Conservation (phyloP, 2,329 filamentous ascomycete species). For the Colletotrichum godetiae region DNA sequence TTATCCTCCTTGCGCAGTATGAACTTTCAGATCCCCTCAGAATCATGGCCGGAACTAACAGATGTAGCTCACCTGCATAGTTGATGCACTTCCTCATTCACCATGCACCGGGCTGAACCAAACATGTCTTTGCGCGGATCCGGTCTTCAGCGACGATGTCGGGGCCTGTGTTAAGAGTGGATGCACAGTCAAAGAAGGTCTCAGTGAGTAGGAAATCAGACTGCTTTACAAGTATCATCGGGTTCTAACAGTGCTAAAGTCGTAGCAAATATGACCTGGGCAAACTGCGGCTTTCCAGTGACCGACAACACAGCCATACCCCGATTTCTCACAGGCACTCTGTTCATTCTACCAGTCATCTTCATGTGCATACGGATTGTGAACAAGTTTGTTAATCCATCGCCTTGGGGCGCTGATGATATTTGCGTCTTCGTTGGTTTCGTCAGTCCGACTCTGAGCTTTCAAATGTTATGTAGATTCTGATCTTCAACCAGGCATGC, state of each 20-base stretch:
- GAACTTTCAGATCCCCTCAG: neutral
- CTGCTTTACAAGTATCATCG: too few species aligned
- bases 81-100: slow-evolving; percentile 6
- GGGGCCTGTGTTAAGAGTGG: neutral
- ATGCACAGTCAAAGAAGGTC: neutral
- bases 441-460: neutral
- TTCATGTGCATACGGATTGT: neutral
- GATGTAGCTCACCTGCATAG: neutral
- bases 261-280: slow-evolving; percentile 7
- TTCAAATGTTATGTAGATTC: neutral
- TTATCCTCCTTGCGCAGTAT: slow-evolving; percentile 8
- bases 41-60: too few species aligned
- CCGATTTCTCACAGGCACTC: neutral
- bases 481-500: neutral
- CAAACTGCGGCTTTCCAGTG: slow-evolving; percentile 6
- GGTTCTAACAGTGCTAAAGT: neutral
- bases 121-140: slow-evolving; percentile 5
- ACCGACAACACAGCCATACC: slow-evolving; percentile 2
- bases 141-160: neutral
- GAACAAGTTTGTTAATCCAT: slow-evolving; percentile 2
- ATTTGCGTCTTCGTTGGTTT: neutral
- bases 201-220: neutral
- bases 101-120: neutral
- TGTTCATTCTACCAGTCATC: slow-evolving; percentile 1
- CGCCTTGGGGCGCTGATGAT: neutral